These are phyloP conservation scores for Nelumbo lutea DNA, from an alignment of 164 flowering plant species.

Conservation along the genomic window DNA sequence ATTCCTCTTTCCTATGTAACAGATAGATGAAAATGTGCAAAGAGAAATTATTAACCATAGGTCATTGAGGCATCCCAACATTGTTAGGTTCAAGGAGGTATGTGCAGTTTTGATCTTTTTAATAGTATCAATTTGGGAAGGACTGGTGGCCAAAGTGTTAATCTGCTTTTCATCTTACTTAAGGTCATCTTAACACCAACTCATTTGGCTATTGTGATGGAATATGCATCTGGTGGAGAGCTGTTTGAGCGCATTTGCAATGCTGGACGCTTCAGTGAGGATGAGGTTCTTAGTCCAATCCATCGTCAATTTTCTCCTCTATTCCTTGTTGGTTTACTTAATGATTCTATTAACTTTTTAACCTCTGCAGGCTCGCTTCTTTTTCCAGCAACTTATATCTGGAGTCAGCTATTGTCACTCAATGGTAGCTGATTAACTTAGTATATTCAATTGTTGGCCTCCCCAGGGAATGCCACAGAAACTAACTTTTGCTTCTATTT, in stretches of 20 bases:
- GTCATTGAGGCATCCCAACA: slow-evolving; percentile 54
- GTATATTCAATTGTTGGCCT: neutral
- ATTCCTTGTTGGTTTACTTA: neutral
- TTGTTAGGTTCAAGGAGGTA: slow-evolving; percentile 65
- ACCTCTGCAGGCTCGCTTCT: slow-evolving; percentile 70
- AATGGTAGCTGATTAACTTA: slow-evolving; percentile 46
- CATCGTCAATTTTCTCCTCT: neutral
- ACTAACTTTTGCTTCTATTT: slow-evolving; percentile 1
- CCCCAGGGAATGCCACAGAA: neutral
- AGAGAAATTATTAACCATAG: slow-evolving; percentile 55
- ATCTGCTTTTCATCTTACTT: slow-evolving; percentile 2
- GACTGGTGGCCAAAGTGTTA: neutral
- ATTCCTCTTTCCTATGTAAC: slow-evolving; percentile 14
- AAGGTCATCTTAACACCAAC: slow-evolving; percentile 75
- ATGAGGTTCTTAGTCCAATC: slow-evolving; percentile 42
- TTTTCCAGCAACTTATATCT: slow-evolving; percentile 91
- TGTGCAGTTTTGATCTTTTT: neutral
- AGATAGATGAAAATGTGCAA: slow-evolving; percentile 59
- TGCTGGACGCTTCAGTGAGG: slow-evolving; percentile 72
- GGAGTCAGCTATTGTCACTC: slow-evolving; percentile 76
- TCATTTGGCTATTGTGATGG: slow-evolving; percentile 83
- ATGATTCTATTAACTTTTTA: neutral
- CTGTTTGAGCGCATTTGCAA: slow-evolving; percentile 65
- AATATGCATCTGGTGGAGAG: slow-evolving; percentile 86
- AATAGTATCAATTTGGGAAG: neutral